Evolutionary conservation across 1,139 yeast species (phyloP), one percentile per base, ranked within the genome.

Genomic region (Nadsonia starkeyi-henricii): DNA sequence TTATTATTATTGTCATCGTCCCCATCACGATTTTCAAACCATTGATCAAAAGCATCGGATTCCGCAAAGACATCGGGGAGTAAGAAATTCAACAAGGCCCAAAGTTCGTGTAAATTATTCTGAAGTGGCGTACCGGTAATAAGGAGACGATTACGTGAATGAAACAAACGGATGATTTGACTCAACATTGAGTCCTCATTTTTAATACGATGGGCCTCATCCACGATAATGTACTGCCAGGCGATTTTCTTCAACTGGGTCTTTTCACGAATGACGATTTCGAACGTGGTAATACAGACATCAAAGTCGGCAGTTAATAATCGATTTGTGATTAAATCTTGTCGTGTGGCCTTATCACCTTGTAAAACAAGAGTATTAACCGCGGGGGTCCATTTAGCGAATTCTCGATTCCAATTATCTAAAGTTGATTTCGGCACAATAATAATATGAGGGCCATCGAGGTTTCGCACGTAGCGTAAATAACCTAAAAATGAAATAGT

Each of bases 121-220:
- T 91, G 98, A 51, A 91, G 69, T 0, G 98, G 98, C 0, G 98
- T 91, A 57, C 98, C 98, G 0, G 98, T 91, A 51, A 91, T 89
- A 49, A 91, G 69, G 47, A 91, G 70, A 55, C 98, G 71, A 61
- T 85, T 86, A 51, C 83, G 75, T 3, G 96, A 85, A 60, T 84
- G 81, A 60, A 91, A 88, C 46, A 86, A 69, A 55, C 97, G 77
- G 50, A 91, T 81, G 53, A 91, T 88, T 63, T 88, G 96, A 0
- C 96, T 86, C 50, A 91, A 71, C 50, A 93, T 78, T 47, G 93
- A 80, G 60, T 85, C 95, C 63, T 91, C 97, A 63, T 91, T 91
- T 62, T 91, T 91, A 62, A 91, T 89, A 61, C 97, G 76, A 62
- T 91, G 98, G 1, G 97, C 98, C 65, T 91, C 98, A 67, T 91